Percentiles rank a stretch among this genome's conserved stretches.
phyloP scores from a whole-genome alignment of 225 moss, liverwort and hornwort species.

The Sphagnum tenellum region DNA sequence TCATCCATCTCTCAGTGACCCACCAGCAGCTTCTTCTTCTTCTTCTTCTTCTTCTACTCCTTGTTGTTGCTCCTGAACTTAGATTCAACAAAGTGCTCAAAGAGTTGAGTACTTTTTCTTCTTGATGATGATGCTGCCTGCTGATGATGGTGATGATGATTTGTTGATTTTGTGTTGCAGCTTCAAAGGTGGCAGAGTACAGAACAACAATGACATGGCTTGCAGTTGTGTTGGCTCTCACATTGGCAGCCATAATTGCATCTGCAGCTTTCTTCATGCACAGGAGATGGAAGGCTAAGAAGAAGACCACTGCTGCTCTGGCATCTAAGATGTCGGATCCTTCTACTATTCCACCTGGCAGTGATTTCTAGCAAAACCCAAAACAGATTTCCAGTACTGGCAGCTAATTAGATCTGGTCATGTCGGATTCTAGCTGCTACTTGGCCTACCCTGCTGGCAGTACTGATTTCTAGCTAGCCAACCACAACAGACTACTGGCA shows the following conservation, averaged over 20 bases:
- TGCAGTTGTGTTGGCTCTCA: constrained; percentile 10
- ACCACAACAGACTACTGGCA: too few relatives aligned
- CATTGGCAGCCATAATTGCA: constrained; percentile 7
- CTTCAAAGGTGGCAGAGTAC: constrained; percentile 8
- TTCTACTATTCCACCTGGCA: too few relatives aligned
- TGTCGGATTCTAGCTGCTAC: too few relatives aligned
- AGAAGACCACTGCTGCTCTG: neutral
- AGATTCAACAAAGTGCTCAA: neutral
- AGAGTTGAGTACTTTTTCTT: neutral
- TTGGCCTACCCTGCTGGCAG: too few relatives aligned
- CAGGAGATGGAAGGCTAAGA: constrained; percentile 7
- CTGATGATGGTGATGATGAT: neutral
- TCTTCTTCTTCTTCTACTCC: too few relatives aligned
- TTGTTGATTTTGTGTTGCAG: neutral
- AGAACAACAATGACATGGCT: constrained; percentile 14
- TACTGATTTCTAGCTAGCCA: too few relatives aligned
- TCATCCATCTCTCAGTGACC: neutral
- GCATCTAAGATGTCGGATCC: too few relatives aligned
- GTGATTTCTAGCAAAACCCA: too few relatives aligned
- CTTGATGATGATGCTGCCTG: neutral
- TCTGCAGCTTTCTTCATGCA: constrained; percentile 5
- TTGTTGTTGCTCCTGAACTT: neutral
- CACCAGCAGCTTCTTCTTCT: too few relatives aligned
- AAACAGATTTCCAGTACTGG: too few relatives aligned
- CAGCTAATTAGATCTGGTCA: too few relatives aligned